Evolutionary conservation across 2,329 filamentous ascomycete genomes (phyloP).

Genomic region (Botrytis fragariae): DNA sequence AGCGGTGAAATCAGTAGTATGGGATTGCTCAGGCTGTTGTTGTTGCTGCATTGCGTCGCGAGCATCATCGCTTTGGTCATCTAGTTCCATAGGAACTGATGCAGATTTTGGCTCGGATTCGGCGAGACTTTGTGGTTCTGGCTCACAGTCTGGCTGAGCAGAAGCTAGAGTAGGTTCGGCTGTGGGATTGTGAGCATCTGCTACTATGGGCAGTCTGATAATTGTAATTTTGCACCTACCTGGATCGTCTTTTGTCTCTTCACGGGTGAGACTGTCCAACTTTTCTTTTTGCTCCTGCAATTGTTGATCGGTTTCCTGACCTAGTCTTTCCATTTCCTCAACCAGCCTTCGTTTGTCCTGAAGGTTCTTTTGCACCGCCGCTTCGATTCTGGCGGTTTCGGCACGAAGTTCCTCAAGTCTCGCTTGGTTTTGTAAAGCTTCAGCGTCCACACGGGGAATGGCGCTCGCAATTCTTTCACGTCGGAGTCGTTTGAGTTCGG

Average conservation of each 20-base stretch:
- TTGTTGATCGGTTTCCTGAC: slow-evolving; percentile 38
- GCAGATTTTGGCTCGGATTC: slow-evolving; percentile 5
- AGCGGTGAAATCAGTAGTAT: not conserved
- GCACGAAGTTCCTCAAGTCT: slow-evolving; percentile 35
- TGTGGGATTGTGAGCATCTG: slow-evolving; percentile 16
- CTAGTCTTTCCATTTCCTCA: slow-evolving; percentile 39
- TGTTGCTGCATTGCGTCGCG: not conserved
- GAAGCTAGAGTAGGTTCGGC: slow-evolving; percentile 4
- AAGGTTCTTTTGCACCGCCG: slow-evolving; percentile 33
- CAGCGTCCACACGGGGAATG: slow-evolving; percentile 37
- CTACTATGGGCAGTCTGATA: not conserved
- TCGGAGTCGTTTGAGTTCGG: slow-evolving; percentile 36
- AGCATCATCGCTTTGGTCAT: slow-evolving; percentile 1
- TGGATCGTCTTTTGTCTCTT: slow-evolving; percentile 33
- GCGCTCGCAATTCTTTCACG: slow-evolving; percentile 38
- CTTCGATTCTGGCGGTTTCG: slow-evolving; percentile 38
- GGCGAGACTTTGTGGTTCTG: not conserved
- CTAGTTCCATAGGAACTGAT: slow-evolving; percentile 11
- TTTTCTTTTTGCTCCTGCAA: slow-evolving; percentile 39
- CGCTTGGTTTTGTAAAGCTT: slow-evolving; percentile 34
- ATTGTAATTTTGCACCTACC: slow-evolving; percentile 27
- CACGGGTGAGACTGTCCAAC: slow-evolving; percentile 33
- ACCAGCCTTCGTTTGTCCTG: slow-evolving; percentile 38
- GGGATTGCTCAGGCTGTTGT: not conserved
- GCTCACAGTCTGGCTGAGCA: not conserved